A percentile compares a stretch with the other conserved stretches of the same genome.
Evolutionary conservation across 805 yeast species (phyloP).

Genomic region (Lipomyces yamadae): DNA sequence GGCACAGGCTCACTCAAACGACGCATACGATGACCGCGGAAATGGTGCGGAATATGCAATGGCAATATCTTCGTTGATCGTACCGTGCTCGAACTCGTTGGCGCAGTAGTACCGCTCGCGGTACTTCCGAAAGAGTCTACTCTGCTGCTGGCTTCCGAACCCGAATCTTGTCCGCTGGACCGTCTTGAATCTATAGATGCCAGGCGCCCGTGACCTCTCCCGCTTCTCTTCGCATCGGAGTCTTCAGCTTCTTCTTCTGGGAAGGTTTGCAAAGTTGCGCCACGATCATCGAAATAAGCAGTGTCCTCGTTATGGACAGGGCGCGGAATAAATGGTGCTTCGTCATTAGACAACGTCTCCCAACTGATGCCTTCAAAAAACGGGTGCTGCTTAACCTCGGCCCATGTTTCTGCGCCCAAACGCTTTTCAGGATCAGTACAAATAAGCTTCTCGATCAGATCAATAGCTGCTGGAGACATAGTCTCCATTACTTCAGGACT

Average conservation of each 20-base stretch:
- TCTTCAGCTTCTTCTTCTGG: conserved; percentile 50
- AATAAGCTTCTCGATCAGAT: conserved; percentile 68
- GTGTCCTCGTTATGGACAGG: conserved; percentile 82
- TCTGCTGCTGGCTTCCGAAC: conserved; percentile 2
- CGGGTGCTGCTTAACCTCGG: conserved; percentile 78
- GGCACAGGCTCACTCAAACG: conserved; percentile 67
- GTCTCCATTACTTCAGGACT: conserved; percentile 50
- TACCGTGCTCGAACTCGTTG: not conserved
- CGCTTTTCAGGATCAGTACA: conserved; percentile 67
- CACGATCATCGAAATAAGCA: conserved; percentile 88
- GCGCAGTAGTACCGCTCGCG: conserved; percentile 5
- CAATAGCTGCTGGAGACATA: conserved; percentile 70
- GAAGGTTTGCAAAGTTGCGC: conserved; percentile 74
- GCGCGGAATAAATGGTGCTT: conserved; percentile 78
- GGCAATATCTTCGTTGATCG: conserved; percentile 43
- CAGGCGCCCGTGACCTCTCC: not conserved
- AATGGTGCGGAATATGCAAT: conserved; percentile 58
- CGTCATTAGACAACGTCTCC: conserved; percentile 73
- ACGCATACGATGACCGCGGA: conserved; percentile 71
- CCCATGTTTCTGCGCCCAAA: conserved; percentile 74
- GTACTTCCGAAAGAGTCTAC: conserved; percentile 6
- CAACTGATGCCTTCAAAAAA: conserved; percentile 77
- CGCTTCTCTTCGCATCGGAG: conserved; percentile 41
- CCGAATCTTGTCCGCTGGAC: conserved; percentile 8
- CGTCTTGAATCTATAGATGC: not conserved